These are phyloP conservation scores for Diplocarpon rosae DNA, from an alignment of 2,329 filamentous ascomycete genomes.

Conservation along the genomic window DNA sequence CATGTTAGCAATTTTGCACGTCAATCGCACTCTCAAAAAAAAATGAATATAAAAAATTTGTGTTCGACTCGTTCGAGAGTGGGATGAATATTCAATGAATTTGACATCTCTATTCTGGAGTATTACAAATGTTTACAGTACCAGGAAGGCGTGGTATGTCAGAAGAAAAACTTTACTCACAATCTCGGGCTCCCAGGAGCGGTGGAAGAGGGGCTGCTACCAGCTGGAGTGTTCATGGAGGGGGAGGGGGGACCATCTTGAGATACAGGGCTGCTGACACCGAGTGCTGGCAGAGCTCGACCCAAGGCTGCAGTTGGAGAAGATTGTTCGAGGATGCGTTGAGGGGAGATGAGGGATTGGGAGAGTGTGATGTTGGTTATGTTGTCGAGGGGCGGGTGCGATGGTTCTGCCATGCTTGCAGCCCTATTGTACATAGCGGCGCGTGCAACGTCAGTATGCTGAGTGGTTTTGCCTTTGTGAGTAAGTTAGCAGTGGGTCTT, in stretches of 20 bases:
- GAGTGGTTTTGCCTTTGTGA: constrained; percentile 5
- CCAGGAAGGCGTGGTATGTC: neutral
- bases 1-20: constrained; percentile 6
- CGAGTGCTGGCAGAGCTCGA: constrained; percentile 6
- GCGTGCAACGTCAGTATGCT: constrained; percentile 9
- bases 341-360: neutral
- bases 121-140: neutral
- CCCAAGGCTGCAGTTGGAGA: constrained; percentile 8
- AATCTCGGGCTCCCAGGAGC: constrained; percentile 26
- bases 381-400: constrained; percentile 1
- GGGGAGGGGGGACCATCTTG: constrained; percentile 2
- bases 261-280: constrained; percentile 1
- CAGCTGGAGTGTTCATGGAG: neutral
- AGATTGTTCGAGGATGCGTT: neutral
- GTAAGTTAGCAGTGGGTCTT: constrained; percentile 1
- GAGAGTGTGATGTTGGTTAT: constrained; percentile 7
- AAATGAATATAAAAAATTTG: too few relatives aligned
- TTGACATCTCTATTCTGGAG: neutral
- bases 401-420: neutral
- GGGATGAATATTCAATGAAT: neutral
- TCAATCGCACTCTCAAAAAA: neutral
- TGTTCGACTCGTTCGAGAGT: neutral
- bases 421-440: constrained; percentile 7
- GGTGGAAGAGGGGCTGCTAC: constrained; percentile 22
- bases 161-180: constrained; percentile 15